Evolutionary conservation across 352 stramenopile genomes (phyloP).

Genomic region (Pythium pectinolyticum): DNA sequence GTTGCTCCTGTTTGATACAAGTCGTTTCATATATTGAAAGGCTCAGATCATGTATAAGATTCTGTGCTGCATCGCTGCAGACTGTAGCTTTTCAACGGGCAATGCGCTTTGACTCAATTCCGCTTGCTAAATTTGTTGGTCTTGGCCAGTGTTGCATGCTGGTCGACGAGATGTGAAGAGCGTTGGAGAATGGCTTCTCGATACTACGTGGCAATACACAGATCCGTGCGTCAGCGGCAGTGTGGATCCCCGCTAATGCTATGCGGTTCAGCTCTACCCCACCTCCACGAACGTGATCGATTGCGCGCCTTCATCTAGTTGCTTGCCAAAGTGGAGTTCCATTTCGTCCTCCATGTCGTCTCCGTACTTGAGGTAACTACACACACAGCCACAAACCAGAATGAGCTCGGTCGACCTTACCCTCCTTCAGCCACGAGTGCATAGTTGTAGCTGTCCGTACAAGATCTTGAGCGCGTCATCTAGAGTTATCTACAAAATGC

Average conservation of each 20-base stretch:
- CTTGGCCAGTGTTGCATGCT: conserved; percentile 46
- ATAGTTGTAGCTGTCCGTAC: conserved; percentile 18
- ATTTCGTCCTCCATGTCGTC: conserved; percentile 82
- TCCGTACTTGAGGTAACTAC: conserved; percentile 69
- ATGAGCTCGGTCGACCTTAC: conserved; percentile 5
- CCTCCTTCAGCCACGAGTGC: neutral
- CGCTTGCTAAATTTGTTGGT: conserved; percentile 56
- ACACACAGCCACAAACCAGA: neutral
- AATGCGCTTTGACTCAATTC: no score
- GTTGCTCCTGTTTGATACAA: no score
- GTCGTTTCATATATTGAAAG: no score
- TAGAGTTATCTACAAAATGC: conserved; percentile 48
- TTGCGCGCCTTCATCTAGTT: conserved; percentile 61
- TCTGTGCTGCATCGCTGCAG: neutral
- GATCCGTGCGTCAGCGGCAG: neutral
- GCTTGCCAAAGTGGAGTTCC: conserved; percentile 66
- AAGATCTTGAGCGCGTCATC: conserved; percentile 82
- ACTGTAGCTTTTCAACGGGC: neutral
- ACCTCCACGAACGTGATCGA: conserved; percentile 69
- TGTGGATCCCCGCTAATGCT: neutral
- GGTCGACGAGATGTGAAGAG: conserved; percentile 61
- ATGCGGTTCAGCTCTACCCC: neutral
- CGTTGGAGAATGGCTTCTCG: conserved; percentile 60
- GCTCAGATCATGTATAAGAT: no score
- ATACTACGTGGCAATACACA: conserved; percentile 34